These are phyloP conservation scores for Persicaria tinctoria DNA, from an alignment of 148 eudicot species.

Conservation along the genomic window DNA sequence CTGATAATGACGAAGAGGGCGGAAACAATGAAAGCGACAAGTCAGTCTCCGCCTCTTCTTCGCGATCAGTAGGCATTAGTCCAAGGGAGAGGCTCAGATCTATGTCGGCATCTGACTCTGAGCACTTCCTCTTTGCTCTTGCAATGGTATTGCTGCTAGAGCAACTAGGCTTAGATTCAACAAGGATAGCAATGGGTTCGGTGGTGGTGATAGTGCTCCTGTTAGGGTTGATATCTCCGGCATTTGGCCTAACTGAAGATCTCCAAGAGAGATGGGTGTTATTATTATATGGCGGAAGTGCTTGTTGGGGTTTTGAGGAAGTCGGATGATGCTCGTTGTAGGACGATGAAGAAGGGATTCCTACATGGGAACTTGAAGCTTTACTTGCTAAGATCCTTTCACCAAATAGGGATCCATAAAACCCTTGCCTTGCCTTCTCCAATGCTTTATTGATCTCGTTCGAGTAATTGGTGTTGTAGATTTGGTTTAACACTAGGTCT, in stretches of 20 bases:
- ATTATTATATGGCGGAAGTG: not conserved
- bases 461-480: conserved; percentile 1
- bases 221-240: not conserved
- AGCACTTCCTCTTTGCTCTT: not conserved
- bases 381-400: conserved; percentile 1
- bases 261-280: conserved; percentile 1
- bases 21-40: conserved; percentile 5
- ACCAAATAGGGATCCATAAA: not conserved
- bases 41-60: not conserved
- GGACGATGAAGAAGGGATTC: not conserved
- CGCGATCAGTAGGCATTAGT: not conserved
- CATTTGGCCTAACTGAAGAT: not conserved
- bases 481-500: conserved; percentile 1
- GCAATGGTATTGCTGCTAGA: not conserved
- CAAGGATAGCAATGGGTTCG: not conserved
- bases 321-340: not conserved
- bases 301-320: not conserved
- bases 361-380: not conserved
- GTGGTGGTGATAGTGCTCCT: not conserved
- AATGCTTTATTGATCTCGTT: conserved; percentile 3
- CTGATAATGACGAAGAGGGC: not conserved
- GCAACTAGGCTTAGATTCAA: not conserved
- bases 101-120: not conserved
- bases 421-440: conserved; percentile 13
- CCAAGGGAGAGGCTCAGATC: conserved; percentile 12